A percentile compares a stretch with the other conserved stretches of the same genome.
phyloP scores from a whole-genome alignment of 495 filamentous ascomycete genomes.

The Penicillium daleae region DNA sequence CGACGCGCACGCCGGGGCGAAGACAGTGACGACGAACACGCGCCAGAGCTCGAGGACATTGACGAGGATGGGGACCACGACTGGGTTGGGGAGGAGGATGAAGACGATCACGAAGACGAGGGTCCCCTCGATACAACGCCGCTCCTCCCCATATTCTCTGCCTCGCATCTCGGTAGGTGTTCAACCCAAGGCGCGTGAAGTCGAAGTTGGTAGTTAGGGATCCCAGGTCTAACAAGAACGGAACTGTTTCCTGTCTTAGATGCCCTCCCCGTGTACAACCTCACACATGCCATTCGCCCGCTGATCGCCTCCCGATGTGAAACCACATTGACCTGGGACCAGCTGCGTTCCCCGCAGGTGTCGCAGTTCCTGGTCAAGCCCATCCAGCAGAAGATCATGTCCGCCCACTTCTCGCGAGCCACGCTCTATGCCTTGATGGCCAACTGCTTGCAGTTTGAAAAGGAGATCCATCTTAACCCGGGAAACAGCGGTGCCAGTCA shows the following conservation, averaged over 20 bases:
- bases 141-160: conserved; percentile 82
- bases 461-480: conserved; percentile 78
- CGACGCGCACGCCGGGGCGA: conserved; percentile 15
- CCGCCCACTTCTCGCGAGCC: conserved; percentile 78
- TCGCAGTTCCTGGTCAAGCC: conserved; percentile 95
- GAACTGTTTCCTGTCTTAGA: conserved; percentile 45
- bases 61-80: conserved; percentile 41
- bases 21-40: conserved; percentile 20
- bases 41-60: conserved; percentile 42
- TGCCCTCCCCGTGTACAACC: conserved; percentile 81
- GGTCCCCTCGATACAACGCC: conserved; percentile 59
- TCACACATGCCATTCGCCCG: conserved; percentile 85
- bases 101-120: conserved; percentile 59
- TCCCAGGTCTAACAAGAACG: conserved; percentile 18
- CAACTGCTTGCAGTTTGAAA: conserved; percentile 90
- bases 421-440: conserved; percentile 89
- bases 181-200: neutral
- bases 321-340: conserved; percentile 93
- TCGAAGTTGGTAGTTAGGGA: neutral
- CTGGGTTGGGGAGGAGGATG: conserved; percentile 52
- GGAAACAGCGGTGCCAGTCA: conserved; percentile 80
- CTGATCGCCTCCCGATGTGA: conserved; percentile 82
- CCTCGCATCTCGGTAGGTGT: conserved; percentile 70
- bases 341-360: conserved; percentile 90
- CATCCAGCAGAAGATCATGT: conserved; percentile 78